Evolutionary conservation across 1,284 basidiomycete species (phyloP).

Genomic region (Grifola frondosa): DNA sequence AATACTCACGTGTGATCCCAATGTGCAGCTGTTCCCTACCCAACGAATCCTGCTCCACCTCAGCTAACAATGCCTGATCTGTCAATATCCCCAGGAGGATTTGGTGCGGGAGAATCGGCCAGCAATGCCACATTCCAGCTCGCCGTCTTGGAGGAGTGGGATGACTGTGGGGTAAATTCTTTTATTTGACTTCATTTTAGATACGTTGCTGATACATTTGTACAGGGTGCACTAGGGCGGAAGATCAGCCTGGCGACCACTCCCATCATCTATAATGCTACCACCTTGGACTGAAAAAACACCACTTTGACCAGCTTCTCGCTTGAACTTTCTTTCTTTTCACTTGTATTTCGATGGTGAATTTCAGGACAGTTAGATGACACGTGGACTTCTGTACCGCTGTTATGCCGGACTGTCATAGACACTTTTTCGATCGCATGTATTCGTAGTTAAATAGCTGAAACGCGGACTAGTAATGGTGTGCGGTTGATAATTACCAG

Average conservation of each 20-base stretch:
- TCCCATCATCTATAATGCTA: slow-evolving; percentile 33
- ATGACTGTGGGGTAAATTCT: slow-evolving; percentile 33
- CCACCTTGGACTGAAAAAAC: slow-evolving; percentile 7
- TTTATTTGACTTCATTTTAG: background rate
- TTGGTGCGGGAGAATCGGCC: slow-evolving; percentile 35
- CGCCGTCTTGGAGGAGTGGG: slow-evolving; percentile 48
- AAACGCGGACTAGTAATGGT: too few relatives aligned
- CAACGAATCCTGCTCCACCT: slow-evolving; percentile 40
- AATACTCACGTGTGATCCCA: slow-evolving; percentile 2
- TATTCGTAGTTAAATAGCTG: too few relatives aligned
- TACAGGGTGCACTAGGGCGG: slow-evolving; percentile 29
- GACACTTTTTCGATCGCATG: too few relatives aligned
- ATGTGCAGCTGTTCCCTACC: slow-evolving; percentile 33
- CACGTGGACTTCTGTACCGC: too few relatives aligned
- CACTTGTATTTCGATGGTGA: too few relatives aligned
- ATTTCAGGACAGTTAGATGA: too few relatives aligned
- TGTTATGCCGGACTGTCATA: too few relatives aligned
- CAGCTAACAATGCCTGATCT: slow-evolving; percentile 51
- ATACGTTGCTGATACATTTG: slow-evolving; percentile 3
- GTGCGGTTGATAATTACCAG: too few relatives aligned
- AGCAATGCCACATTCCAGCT: slow-evolving; percentile 39
- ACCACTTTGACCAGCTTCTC: too few relatives aligned
- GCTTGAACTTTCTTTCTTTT: too few relatives aligned
- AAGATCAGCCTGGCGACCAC: slow-evolving; percentile 28
- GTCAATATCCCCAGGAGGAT: slow-evolving; percentile 41